phyloP scores from a whole-genome alignment of 139 green algal species.

The Tetradesmus obliquus region DNA sequence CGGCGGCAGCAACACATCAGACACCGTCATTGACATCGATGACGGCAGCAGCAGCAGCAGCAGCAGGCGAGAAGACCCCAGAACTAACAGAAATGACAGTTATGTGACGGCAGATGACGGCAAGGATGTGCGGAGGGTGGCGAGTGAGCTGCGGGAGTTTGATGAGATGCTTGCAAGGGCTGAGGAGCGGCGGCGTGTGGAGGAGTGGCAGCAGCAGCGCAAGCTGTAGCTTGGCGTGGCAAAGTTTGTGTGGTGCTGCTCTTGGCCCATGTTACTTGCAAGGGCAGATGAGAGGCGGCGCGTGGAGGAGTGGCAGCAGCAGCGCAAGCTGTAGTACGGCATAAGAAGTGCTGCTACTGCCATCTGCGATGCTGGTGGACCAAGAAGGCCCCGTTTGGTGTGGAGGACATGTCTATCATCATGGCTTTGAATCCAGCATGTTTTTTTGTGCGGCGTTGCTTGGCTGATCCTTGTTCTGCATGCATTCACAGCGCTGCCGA shows the following conservation, averaged over 20 bases:
- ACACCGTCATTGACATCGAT: neutral
- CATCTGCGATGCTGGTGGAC: too few relatives aligned
- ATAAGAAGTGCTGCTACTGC: too few relatives aligned
- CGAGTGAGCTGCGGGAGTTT: constrained; percentile 43
- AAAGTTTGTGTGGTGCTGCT: too few relatives aligned
- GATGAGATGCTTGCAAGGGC: constrained; percentile 5
- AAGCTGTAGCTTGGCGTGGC: neutral
- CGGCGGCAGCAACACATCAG: neutral
- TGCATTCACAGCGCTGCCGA: too few relatives aligned
- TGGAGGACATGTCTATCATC: too few relatives aligned
- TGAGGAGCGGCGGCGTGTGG: neutral
- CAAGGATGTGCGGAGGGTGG: neutral
- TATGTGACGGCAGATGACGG: neutral
- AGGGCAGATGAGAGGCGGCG: neutral
- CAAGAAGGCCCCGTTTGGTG: too few relatives aligned
- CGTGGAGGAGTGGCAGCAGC: neutral
- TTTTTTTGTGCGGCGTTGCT: too few relatives aligned
- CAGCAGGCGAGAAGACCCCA: neutral
- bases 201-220: constrained; percentile 20
- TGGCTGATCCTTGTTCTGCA: too few relatives aligned
- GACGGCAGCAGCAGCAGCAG: constrained; percentile 3
- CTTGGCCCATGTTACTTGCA: neutral
- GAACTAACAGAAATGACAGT: too few relatives aligned
- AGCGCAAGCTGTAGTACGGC: too few relatives aligned
- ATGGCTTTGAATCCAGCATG: too few relatives aligned